These are phyloP conservation scores for Grosmannia huntii DNA, from an alignment of 2,329 filamentous ascomycete species.

Conservation along the genomic window DNA sequence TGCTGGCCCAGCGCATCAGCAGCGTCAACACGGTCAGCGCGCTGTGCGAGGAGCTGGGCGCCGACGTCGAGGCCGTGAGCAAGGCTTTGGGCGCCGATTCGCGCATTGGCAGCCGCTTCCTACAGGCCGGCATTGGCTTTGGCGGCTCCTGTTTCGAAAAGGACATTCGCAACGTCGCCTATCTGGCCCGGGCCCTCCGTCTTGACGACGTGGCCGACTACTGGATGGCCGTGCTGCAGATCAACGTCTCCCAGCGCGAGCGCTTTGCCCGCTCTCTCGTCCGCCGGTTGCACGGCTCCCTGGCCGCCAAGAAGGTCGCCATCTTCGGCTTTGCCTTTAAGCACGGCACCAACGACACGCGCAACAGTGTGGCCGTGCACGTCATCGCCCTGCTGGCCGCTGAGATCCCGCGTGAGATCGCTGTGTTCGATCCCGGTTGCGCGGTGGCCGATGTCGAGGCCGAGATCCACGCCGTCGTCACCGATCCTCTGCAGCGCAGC, in stretches of 20 bases:
- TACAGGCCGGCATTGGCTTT: constrained; percentile 1
- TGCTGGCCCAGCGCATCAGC: constrained; percentile 5
- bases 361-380: constrained; percentile 4
- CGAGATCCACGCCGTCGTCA: neutral
- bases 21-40: constrained; percentile 4
- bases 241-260: too few species aligned
- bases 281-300: neutral
- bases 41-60: too few species aligned
- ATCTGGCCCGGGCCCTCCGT: neutral
- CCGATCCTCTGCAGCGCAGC: too few species aligned
- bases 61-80: too few species aligned
- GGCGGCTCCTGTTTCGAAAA: constrained; percentile 3
- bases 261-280: too few species aligned
- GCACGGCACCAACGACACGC: constrained; percentile 2
- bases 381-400: neutral
- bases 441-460: neutral
- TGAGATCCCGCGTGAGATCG: neutral
- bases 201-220: too few species aligned
- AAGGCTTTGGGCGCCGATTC: neutral
- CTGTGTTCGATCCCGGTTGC: neutral
- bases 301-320: constrained; percentile 1
- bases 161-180: constrained; percentile 3
- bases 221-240: too few species aligned
- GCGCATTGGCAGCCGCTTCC: neutral
- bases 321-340: constrained; percentile 4